Evolutionary conservation across 208 protist genomes (phyloP).

Genomic region (Phytomonas sp.): DNA sequence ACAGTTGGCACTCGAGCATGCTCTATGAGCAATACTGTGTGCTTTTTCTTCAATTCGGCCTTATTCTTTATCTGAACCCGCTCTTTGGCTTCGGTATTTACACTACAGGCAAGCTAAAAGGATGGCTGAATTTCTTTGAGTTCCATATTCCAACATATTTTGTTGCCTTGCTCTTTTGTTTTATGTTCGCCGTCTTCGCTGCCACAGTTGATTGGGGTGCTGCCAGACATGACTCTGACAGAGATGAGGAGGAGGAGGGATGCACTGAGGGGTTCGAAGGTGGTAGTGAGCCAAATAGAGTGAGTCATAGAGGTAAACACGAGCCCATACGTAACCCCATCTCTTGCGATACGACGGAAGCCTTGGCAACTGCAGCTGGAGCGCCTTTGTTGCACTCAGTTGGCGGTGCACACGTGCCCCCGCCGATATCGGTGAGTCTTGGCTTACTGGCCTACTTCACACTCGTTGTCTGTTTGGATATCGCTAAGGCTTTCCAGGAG

Average conservation of each 20-base stretch:
- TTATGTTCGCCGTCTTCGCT: conserved; percentile 32
- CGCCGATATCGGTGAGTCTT: conserved; percentile 30
- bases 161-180: conserved; percentile 43
- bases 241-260: not conserved
- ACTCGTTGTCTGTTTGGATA: conserved; percentile 24
- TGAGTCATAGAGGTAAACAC: not conserved
- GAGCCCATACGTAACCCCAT: not conserved
- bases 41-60: conserved; percentile 31
- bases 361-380: not conserved
- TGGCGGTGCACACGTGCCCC: conserved; percentile 1
- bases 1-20: conserved; percentile 16
- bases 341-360: not conserved
- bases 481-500: conserved; percentile 22
- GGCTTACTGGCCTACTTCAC: conserved; percentile 20
- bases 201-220: not conserved
- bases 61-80: conserved; percentile 59
- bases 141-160: conserved; percentile 73
- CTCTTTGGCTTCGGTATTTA: conserved; percentile 53
- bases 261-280: not conserved
- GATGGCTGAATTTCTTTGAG: conserved; percentile 39
- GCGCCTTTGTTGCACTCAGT: not conserved
- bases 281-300: not conserved
- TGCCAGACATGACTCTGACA: not conserved
- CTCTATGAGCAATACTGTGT: conserved; percentile 63
- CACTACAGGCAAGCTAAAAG: not conserved